Evolutionary conservation across 2,329 filamentous ascomycete species (phyloP).

Genomic region (Parafenestella ontariensis): DNA sequence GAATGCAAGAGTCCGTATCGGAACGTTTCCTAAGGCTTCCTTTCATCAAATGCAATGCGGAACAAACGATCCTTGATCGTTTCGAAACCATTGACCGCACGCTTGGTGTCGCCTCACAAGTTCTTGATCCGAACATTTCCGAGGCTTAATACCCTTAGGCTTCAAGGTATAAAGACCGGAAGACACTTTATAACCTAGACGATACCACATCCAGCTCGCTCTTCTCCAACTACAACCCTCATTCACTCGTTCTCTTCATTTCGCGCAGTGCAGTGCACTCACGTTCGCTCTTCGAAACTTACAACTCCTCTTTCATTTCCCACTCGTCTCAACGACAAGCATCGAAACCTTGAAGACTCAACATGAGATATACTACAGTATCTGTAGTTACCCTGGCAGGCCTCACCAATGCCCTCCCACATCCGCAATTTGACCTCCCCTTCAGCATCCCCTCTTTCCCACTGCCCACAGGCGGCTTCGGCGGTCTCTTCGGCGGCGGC

Average conservation of each 20-base stretch:
- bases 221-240: no score
- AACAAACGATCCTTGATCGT: slow-evolving; percentile 13
- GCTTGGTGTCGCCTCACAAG: not conserved
- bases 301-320: not conserved
- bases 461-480: slow-evolving; percentile 11
- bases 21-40: not conserved
- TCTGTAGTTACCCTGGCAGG: slow-evolving; percentile 28
- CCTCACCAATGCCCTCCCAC: slow-evolving; percentile 28
- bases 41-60: slow-evolving; percentile 2
- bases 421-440: slow-evolving; percentile 24
- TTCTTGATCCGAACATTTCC: not conserved
- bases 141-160: not conserved
- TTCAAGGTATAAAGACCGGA: not conserved
- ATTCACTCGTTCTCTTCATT: slow-evolving; percentile 14
- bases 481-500: not conserved
- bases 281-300: slow-evolving; percentile 14
- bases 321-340: not conserved
- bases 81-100: slow-evolving; percentile 12
- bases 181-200: not conserved
- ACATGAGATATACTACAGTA: slow-evolving; percentile 36
- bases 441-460: slow-evolving; percentile 22
- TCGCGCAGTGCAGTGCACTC: slow-evolving; percentile 29
- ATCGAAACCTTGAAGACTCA: not conserved
- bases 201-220: no score
- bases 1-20: not conserved